Percentiles rank a stretch among this genome's conserved stretches.
Conservation (phyloP, 2,329 filamentous ascomycete genomes). For the Boeremia exigua region DNA sequence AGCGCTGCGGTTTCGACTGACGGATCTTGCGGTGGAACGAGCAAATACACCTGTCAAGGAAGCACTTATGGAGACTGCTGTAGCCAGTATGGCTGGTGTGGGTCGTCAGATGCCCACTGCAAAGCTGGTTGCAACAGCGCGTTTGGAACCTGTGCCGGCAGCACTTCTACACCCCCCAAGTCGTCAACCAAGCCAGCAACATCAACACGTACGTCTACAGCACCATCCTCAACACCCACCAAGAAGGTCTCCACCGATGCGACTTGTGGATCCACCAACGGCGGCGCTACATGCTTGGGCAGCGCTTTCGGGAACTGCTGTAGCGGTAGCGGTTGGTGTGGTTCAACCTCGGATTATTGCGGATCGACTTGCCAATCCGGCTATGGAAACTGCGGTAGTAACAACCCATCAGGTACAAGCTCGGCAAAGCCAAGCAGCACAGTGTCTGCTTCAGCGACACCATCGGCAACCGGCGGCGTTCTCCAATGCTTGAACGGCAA, state of each 20-base stretch:
- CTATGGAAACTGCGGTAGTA: slow-evolving; percentile 40
- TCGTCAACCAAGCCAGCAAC: slow-evolving; percentile 17
- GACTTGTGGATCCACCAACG: slow-evolving; percentile 50
- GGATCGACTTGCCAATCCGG: slow-evolving; percentile 40
- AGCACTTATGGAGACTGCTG: slow-evolving; percentile 54
- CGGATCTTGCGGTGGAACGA: slow-evolving; percentile 51
- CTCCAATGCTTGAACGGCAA: slow-evolving; percentile 42
- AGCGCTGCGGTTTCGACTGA: slow-evolving; percentile 46
- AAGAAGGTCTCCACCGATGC: slow-evolving; percentile 48
- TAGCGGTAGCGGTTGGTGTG: slow-evolving; percentile 52
- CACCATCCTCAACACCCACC: slow-evolving; percentile 28
- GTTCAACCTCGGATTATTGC: slow-evolving; percentile 44
- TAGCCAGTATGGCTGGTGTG: slow-evolving; percentile 52
- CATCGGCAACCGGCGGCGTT: slow-evolving; percentile 19
- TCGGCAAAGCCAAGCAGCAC: slow-evolving; percentile 18
- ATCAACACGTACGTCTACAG: slow-evolving; percentile 19
- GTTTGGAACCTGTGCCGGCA: slow-evolving; percentile 39
- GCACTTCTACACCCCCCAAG: slow-evolving; percentile 16
- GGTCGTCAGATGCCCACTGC: slow-evolving; percentile 38
- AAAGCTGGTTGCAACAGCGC: slow-evolving; percentile 38
- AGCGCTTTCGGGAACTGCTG: slow-evolving; percentile 47
- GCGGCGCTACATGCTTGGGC: slow-evolving; percentile 30
- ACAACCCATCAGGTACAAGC: slow-evolving; percentile 19
- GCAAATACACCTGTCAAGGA: slow-evolving; percentile 52
- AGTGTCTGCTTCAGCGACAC: slow-evolving; percentile 22